Percentiles rank a stretch among this genome's conserved stretches.
Conservation (phyloP, 352 stramenopile genomes). For the Phytophthora hybrid region DNA sequence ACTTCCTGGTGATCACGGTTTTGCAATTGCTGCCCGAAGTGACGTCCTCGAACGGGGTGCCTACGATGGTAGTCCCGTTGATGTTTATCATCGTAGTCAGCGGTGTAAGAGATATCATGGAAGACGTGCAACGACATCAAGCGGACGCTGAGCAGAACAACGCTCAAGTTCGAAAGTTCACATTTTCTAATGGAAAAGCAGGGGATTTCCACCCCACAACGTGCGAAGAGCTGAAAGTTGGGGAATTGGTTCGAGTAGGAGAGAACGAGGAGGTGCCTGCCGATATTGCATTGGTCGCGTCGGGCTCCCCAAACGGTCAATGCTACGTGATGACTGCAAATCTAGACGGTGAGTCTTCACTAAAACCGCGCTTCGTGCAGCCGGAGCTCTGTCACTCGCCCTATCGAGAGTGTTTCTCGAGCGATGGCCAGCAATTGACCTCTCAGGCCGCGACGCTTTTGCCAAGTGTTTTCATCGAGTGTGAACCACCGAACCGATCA, state of each 20-base stretch:
- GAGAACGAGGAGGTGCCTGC: constrained; percentile 80
- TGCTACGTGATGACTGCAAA: constrained; percentile 90
- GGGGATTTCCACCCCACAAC: constrained; percentile 31
- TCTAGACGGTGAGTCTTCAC: constrained; percentile 89
- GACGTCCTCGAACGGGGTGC: constrained; percentile 82
- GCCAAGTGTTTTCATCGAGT: constrained; percentile 39
- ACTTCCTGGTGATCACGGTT: constrained; percentile 91
- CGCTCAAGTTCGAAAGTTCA: constrained; percentile 39
- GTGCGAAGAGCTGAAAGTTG: constrained; percentile 74
- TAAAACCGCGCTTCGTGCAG: constrained; percentile 83
- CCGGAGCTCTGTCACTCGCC: constrained; percentile 39
- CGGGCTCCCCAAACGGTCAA: constrained; percentile 60
- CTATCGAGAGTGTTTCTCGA: constrained; percentile 33
- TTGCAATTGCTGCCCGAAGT: constrained; percentile 87
- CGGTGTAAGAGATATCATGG: constrained; percentile 77
- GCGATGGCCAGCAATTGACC: constrained; percentile 38
- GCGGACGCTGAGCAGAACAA: constrained; percentile 77
- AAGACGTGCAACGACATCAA: constrained; percentile 81
- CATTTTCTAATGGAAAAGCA: constrained; percentile 21
- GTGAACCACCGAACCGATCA: constrained; percentile 56
- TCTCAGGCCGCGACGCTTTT: constrained; percentile 15
- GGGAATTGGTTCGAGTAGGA: constrained; percentile 77
- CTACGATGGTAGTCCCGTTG: constrained; percentile 87
- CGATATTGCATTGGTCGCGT: constrained; percentile 74
- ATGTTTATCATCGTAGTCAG: constrained; percentile 89